Percentiles rank a stretch among this genome's conserved stretches.
phyloP scores from a whole-genome alignment of 108 stramenopile genomes.

The Cylindrotheca fusiformis region DNA sequence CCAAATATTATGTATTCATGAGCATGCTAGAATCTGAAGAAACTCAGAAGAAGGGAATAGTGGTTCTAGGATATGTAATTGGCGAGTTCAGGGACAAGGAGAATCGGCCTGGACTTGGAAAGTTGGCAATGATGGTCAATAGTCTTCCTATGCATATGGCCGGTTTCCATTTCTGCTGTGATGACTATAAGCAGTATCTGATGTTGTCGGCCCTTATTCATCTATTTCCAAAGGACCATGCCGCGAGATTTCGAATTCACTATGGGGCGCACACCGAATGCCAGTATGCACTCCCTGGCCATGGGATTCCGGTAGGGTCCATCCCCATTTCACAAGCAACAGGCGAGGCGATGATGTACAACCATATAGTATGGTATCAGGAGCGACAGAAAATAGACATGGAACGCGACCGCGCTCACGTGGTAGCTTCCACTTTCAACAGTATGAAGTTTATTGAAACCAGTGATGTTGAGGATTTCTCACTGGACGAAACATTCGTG shows the following conservation, averaged over 20 bases:
- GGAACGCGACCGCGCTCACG: background rate
- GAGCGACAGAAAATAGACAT: background rate
- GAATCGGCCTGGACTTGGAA: background rate
- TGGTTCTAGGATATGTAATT: background rate
- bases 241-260: conserved; percentile 7
- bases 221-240: background rate
- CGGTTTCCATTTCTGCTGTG: background rate
- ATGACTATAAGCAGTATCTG: background rate
- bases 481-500: background rate
- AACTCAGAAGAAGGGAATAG: conserved; percentile 1
- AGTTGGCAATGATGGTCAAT: background rate
- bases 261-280: conserved; percentile 26
- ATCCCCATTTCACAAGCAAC: conserved; percentile 3
- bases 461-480: background rate
- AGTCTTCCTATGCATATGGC: background rate
- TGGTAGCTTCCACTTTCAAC: background rate
- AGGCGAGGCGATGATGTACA: background rate
- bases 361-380: background rate
- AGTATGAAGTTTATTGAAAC: background rate
- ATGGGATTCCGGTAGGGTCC: conserved; percentile 19
- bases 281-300: conserved; percentile 14
- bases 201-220: background rate
- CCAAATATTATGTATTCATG: background rate
- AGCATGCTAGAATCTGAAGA: background rate
- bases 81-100: background rate